phyloP scores from a whole-genome alignment of 257 asterid genomes.

The Solanum sparsipilum region DNA sequence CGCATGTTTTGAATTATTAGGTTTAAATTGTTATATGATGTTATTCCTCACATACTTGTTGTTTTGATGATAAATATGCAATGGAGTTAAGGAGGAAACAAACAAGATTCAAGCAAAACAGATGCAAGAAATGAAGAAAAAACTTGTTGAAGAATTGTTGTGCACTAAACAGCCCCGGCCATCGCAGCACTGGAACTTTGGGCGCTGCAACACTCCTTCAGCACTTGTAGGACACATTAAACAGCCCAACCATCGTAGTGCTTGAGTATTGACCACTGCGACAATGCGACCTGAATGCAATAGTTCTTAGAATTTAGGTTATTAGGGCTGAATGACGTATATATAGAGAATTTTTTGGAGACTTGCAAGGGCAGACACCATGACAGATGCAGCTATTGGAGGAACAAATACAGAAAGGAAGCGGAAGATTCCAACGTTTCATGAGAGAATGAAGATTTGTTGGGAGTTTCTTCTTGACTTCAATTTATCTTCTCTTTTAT shows the following conservation, averaged over 20 bases:
- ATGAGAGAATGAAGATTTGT: background rate
- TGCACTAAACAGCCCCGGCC: background rate
- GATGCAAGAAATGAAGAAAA: background rate
- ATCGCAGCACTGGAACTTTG: background rate
- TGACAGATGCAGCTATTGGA: background rate
- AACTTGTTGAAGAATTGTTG: background rate
- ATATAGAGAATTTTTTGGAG: background rate
- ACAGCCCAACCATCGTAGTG: background rate
- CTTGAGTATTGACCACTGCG: background rate
- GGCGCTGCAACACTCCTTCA: background rate
- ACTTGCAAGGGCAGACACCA: background rate
- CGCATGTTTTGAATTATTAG: background rate
- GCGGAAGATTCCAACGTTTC: background rate
- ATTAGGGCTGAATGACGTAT: background rate
- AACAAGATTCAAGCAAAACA: background rate
- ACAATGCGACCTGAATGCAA: background rate
- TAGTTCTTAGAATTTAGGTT: background rate
- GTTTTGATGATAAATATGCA: background rate
- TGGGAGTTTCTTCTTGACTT: background rate
- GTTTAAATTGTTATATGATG: background rate
- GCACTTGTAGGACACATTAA: background rate
- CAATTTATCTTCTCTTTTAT: background rate
- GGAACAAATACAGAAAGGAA: background rate
- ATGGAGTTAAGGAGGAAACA: background rate
- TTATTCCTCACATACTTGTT: background rate